Conservation (phyloP, 83 land plant species). For the Picea engelmannii region DNA sequence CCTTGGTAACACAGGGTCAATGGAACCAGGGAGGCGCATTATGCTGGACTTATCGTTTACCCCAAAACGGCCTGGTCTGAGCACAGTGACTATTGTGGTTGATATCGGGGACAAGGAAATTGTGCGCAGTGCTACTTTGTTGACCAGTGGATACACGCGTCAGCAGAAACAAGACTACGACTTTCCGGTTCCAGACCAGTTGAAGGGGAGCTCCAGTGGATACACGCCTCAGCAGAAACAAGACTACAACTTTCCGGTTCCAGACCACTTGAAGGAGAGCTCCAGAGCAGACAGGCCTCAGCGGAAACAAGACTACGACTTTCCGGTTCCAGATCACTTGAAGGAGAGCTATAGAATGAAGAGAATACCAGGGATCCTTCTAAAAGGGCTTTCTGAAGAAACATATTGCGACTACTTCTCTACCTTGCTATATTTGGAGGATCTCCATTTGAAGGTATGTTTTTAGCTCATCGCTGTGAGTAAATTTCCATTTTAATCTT, state of each 20-base stretch:
- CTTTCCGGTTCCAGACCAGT: constrained; percentile 31
- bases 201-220: constrained; percentile 27
- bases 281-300: too few species aligned
- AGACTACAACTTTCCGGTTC: constrained; percentile 19
- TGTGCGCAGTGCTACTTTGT: too few species aligned
- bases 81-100: too few species aligned
- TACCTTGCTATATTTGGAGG: constrained; percentile 60
- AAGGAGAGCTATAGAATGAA: constrained; percentile 40
- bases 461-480: not conserved
- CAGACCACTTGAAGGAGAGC: constrained; percentile 39
- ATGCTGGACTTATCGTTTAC: too few species aligned
- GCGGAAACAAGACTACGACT: not conserved
- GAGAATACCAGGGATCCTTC: constrained; percentile 43
- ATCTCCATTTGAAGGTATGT: constrained; percentile 70
- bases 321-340: constrained; percentile 34
- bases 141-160: too few species aligned
- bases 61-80: too few species aligned
- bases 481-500: too few species aligned
- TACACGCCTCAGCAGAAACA: too few species aligned
- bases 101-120: too few species aligned
- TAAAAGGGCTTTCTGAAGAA: constrained; percentile 30
- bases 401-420: constrained; percentile 59
- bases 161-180: too few species aligned
- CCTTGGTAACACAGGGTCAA: too few species aligned
- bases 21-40: too few species aligned